These are phyloP conservation scores for Fraxinus quadrangulata DNA, from an alignment of 257 asterid genomes.

Conservation along the genomic window DNA sequence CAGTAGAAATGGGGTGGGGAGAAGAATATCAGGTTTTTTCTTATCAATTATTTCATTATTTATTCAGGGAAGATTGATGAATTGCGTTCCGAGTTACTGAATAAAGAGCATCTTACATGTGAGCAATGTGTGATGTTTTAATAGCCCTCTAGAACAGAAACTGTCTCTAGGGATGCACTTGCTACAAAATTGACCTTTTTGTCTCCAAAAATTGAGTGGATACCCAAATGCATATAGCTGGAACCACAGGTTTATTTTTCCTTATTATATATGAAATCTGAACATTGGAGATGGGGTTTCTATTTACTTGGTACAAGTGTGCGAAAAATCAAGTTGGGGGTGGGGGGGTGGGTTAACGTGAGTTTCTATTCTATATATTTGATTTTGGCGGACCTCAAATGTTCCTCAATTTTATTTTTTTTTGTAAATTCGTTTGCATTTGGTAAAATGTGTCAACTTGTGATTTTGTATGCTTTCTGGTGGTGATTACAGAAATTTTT, in stretches of 20 bases:
- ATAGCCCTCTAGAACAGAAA: neutral
- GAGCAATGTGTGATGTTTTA: neutral
- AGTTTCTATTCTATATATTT: too few relatives aligned
- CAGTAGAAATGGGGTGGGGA: neutral
- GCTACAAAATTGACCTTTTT: too few relatives aligned
- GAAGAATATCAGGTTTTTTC: too few relatives aligned
- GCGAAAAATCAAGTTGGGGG: neutral
- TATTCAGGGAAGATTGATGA: neutral
- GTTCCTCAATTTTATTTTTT: too few relatives aligned
- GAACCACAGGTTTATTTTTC: neutral
- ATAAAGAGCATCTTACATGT: neutral
- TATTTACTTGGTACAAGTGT: neutral
- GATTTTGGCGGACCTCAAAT: too few relatives aligned
- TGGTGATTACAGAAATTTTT: conserved; percentile 55
- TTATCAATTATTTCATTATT: neutral
- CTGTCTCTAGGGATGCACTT: too few relatives aligned
- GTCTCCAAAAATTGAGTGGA: too few relatives aligned
- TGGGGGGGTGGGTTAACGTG: too few relatives aligned
- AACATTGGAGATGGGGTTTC: neutral
- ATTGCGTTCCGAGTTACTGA: neutral
- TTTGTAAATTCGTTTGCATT: too few relatives aligned
- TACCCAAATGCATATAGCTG: neutral
- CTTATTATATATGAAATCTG: neutral
- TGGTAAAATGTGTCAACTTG: too few relatives aligned
- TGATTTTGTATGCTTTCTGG: too few relatives aligned